Base-by-base conservation (phyloP, 345 rosid species). In the Erucastrum elatum region DNA sequence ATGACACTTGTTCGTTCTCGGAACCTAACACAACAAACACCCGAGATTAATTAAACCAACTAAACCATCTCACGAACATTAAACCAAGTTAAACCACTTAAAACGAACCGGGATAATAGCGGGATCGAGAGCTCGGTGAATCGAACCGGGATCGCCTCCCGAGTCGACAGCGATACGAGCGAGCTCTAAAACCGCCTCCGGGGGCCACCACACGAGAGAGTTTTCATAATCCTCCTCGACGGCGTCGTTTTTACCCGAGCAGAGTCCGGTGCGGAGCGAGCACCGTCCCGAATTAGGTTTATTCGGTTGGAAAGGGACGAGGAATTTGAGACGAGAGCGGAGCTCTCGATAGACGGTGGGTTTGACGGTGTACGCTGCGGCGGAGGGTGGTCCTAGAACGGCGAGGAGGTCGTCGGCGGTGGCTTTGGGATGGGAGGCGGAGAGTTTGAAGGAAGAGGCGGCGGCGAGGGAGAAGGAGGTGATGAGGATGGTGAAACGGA, bases 151-250 rank as follows among this genome's bases (percentile, higher is more conserved):
- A 67, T 92, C 94, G 0, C 98, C 97, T 1, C 93, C 92, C 49
- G 97, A 90, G 72, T 92, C 97, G n/a, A 92, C 74, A 58, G 96
- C 91, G 16, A 94, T 93, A 39, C 97, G 92, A 78, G 97, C 98
- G 51, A 92, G 84, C 55, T 94, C 96, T 2, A 91, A 90, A 61
- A 94, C 84, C 53, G 96, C 81, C 79, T 87, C 85, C 13, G 98
- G 97, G 17, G 98, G 98, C 93, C 94, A 87, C 98, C 98, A 94
- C 11, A 94, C 71, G 60, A 94, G 89, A 75, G 85, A 82, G 68
- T 92, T 84, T 75, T 17, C 11, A 56, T 16, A 25, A 7, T 87
- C 91, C 7, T 82, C 79, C 79, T 68, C 71, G 9, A 68, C 17
- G 15, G 66, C 75, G 66, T 75, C 66, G 1, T 56, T 63, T 70